Base-by-base conservation (phyloP, 306 rosid genomes). In the Heteromeles arbutifolia region DNA sequence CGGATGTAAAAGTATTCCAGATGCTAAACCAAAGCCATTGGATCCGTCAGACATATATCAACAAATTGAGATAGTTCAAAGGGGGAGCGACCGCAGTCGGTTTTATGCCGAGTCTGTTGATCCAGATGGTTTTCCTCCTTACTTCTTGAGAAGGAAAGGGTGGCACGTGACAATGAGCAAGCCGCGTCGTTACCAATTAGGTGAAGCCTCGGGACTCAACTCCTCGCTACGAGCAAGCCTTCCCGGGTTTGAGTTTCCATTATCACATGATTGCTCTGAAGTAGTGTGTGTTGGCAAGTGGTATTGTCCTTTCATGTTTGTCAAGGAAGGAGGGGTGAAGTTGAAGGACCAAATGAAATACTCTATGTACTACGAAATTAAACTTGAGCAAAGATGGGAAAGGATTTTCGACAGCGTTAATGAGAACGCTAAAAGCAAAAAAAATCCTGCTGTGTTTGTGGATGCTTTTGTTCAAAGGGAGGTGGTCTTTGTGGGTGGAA, bases 341-440 rank as follows among this genome's bases (percentile, higher is more conserved):
- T 56, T 86, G 76, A 85, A 71, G 62, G 81, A 85, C 67, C 88
- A 87, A 56, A 75, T 85, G 83, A 79, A 77, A 14, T 78, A 65
- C 5, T 76, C 90, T 14, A 78, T 80, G 87, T 90, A 85, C 59
- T 89, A 93, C 69, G 85, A 89, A 80, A 76, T 28, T 28, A 90
- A 89, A 41, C 86, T 93, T 1, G 88, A 90, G 80, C 91, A 90
- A 45, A 82, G 78, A 19, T 93, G 95, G 95, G 90, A 88, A 15
- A 74, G 57, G 72, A 39, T 93, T 3, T 89, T 83, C 62, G 72
- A 76, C 25, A 80, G 78, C 18, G 81, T 79, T 19, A 83, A 80
- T 14, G 62, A 61, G 2, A 25, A 28, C 4, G 37, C 37, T 28
- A 17, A 17, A 44, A 8, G 3, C 17, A 15, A 9, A 43, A 73